Base-by-base conservation (phyloP, 2,329 filamentous ascomycete species). In the Penicillium sp. region DNA sequence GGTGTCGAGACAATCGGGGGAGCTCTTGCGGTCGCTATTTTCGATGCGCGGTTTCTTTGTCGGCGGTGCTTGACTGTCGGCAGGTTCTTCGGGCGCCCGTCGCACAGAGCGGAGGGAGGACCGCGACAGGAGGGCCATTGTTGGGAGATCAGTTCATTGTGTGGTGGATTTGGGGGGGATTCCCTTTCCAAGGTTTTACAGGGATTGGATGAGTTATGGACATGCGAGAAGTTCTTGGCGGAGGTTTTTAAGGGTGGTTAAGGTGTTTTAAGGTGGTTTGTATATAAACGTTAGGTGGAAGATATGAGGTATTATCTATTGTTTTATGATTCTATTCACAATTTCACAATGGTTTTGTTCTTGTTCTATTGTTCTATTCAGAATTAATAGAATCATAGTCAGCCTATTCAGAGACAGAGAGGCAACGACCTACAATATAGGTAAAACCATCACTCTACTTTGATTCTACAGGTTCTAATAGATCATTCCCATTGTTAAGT, bases 91-190 rank as follows among this genome's bases (percentile, higher is more conserved):
- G 54, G 62, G 57, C 35, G 66, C 66, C 62, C 63, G 70, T 73
- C 70, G 71, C 68, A 71, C 62, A 57, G 69, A 66, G 63, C 71
- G 71, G 60, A 72, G 65, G 41, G 70, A 70, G 6, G 71, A 62
- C 63, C 68, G 69, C 64, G 71, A 71, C 64, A 70, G 68, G 60
- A 71, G 62, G 54, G 70, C 68, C 73, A 75, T 75, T 61, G 60
- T 60, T 63, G 53, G 53, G 38, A 40, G 43, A 38, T 55, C 50
- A 69, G 47, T 50, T 57, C 65, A 67, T 66, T 61, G 60, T 63
- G 55, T 52, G 58, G 58, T 59, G 55, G 57, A 59, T 35, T 25
- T 4, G 19, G 31, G 37, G 17, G 15, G 27, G 17, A 45, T 13
- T 53, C 40, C 50, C 38, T 50, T 40, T 31, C 42, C 40, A n/a